phyloP scores from a whole-genome alignment of 140 eudicot species.

The Ambrosia hybrid region DNA sequence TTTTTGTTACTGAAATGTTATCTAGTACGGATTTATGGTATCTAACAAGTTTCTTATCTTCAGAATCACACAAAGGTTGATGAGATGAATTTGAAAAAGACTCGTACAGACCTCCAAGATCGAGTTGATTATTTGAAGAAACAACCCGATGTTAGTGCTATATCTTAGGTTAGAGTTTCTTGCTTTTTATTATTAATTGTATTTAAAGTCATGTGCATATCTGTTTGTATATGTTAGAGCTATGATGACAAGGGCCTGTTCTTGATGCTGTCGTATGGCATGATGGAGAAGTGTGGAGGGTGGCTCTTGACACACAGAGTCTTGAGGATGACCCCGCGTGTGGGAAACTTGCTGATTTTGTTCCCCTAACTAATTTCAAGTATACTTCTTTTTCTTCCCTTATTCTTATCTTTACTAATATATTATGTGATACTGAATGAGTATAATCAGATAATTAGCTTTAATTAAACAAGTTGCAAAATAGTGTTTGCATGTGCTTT shows the following conservation, averaged over 20 bases:
- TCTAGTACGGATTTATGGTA: no score
- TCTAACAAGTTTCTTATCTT: slow-evolving; percentile 19
- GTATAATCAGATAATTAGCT: no score
- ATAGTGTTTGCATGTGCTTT: background rate
- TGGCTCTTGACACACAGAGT: slow-evolving; percentile 89
- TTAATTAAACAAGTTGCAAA: no score
- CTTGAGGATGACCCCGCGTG: slow-evolving; percentile 79
- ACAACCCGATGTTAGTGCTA: slow-evolving; percentile 72
- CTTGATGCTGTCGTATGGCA: slow-evolving; percentile 99
- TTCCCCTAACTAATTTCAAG: slow-evolving; percentile 88
- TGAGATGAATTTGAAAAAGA: slow-evolving; percentile 56
- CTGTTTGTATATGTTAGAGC: slow-evolving; percentile 43
- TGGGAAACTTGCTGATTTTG: slow-evolving; percentile 82
- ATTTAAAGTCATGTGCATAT: slow-evolving; percentile 11
- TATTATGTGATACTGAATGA: background rate
- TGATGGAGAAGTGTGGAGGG: slow-evolving; percentile 98
- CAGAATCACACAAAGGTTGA: slow-evolving; percentile 68
- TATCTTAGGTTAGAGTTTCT: slow-evolving; percentile 11
- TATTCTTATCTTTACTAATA: slow-evolving; percentile 12
- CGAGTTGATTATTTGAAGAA: slow-evolving; percentile 82
- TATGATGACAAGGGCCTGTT: slow-evolving; percentile 94
- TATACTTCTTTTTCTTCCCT: slow-evolving; percentile 26
- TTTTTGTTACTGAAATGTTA: no score
- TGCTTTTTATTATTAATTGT: slow-evolving; percentile 1
- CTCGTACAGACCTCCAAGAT: slow-evolving; percentile 80